Percentiles rank a stretch among this genome's conserved stretches.
phyloP scores from a whole-genome alignment of 495 filamentous ascomycete species.

The Poronia punctata region DNA sequence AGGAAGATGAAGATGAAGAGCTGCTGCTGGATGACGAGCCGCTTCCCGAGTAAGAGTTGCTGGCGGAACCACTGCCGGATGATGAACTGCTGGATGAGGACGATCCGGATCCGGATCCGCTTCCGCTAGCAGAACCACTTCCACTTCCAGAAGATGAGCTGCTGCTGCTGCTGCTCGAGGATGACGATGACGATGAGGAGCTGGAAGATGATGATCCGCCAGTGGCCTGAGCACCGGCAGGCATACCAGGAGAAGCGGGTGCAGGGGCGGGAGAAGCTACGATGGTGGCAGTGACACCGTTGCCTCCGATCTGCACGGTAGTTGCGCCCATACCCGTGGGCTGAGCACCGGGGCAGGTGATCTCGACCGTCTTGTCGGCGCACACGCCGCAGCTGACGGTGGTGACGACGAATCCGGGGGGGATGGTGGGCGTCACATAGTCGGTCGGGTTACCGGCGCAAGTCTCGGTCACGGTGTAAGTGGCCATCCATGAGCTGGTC shows the following conservation, averaged over 20 bases:
- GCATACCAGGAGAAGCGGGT: constrained; percentile 1
- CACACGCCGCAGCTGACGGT: constrained; percentile 28
- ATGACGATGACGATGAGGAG: background rate
- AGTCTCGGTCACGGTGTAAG: constrained; percentile 40
- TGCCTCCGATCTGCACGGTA: constrained; percentile 19
- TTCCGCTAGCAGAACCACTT: background rate
- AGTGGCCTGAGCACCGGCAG: constrained; percentile 1
- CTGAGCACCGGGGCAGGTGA: constrained; percentile 29
- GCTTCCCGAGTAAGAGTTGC: too few species aligned
- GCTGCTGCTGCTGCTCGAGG: constrained; percentile 4
- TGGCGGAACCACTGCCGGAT: too few species aligned
- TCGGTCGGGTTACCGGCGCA: constrained; percentile 24
- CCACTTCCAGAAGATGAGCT: constrained; percentile 1
- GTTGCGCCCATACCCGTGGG: constrained; percentile 19
- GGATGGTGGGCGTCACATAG: constrained; percentile 19
- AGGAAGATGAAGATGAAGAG: too few species aligned
- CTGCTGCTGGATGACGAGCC: too few species aligned
- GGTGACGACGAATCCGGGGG: constrained; percentile 34
- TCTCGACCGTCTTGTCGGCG: constrained; percentile 21
- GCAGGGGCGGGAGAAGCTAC: constrained; percentile 8
- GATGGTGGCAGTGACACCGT: constrained; percentile 31
- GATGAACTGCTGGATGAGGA: too few species aligned
- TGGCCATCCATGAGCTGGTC: constrained; percentile 32
- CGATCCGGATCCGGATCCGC: too few species aligned
- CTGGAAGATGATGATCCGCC: background rate